Base-by-base conservation (phyloP, 306 rosid genomes). In the Castanea crenata region DNA sequence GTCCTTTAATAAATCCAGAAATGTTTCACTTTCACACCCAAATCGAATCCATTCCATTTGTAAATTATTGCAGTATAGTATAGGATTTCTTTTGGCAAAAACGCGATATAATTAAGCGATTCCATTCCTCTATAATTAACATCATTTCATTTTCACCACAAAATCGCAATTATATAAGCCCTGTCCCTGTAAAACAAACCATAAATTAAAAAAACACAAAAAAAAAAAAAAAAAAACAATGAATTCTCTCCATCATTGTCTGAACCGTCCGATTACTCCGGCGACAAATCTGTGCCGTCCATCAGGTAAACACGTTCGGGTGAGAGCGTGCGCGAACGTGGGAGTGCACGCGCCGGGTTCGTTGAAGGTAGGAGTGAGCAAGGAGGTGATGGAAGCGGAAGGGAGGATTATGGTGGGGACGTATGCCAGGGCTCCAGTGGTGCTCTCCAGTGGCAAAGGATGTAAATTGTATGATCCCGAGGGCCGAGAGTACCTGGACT, bases 401-500 rank as follows among this genome's bases (percentile, higher is more conserved):
- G 87, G 74, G 11, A 89, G 79, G 80, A 80, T 74, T n/a, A 55
- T 93, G 41, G 97, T 95, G 62, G 93, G 93, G 54, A 95, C 98
- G 5, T 95, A 91, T 64, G 94, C 93, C 18, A 83, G 98, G n/a
- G 77, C 90, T 55, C 97, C 93, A 12, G 80, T 90, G 76, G 99
- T 90, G 59, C 76, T 95, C 63, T 84, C 73, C 59, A 86, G 87
- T 55, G 99, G 96, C 51, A 77, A 87, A 65, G 98, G 97, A 5
- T 91, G 98, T 68, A 91, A 93, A 68, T 51, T 93, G 83, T 85
- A 80, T 80, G 98, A 95, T 67, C 79, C 84, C 18, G 96, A 89
- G 74, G 98, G 98, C 77, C 76, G 77, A 31, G 97, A 95, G 75
- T 95, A 89, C 78, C 74, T 93, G 78, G 99, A 95, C 83, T 20